Evolutionary conservation across 2,329 filamentous ascomycete genomes (phyloP).

Genomic region (Ceratocystis diversiconidia): DNA sequence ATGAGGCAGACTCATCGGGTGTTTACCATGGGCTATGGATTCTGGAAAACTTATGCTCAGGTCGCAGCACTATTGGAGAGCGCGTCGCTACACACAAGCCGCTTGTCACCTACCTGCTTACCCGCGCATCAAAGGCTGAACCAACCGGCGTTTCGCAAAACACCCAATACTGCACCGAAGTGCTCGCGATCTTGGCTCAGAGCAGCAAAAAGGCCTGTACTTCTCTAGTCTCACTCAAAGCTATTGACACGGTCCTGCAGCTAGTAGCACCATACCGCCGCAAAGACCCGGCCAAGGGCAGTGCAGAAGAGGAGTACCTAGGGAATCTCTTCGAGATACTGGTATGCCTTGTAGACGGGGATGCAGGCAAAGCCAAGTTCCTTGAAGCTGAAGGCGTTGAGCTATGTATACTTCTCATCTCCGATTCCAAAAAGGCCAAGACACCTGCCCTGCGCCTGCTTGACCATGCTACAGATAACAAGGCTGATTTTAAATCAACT

Average conservation of each 20-base stretch:
- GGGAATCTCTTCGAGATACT: constrained; percentile 85
- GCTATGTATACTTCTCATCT: constrained; percentile 79
- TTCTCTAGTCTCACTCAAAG: constrained; percentile 50
- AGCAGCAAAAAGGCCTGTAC: constrained; percentile 51
- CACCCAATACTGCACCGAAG: constrained; percentile 86
- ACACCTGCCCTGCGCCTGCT: constrained; percentile 63
- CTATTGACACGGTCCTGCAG: constrained; percentile 67
- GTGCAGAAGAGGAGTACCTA: constrained; percentile 86
- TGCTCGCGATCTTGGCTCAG: constrained; percentile 79
- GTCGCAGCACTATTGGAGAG: constrained; percentile 48
- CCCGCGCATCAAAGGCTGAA: constrained; percentile 45
- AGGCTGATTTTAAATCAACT: not conserved
- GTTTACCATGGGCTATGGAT: constrained; percentile 76
- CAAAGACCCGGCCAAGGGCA: constrained; percentile 70
- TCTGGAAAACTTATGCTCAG: constrained; percentile 72
- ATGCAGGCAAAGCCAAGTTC: constrained; percentile 63
- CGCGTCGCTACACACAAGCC: constrained; percentile 54
- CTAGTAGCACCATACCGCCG: constrained; percentile 73
- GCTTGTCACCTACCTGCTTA: constrained; percentile 63
- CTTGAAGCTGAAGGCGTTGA: constrained; percentile 85
- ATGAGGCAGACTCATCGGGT: constrained; percentile 59
- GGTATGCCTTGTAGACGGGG: constrained; percentile 64
- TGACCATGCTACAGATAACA: constrained; percentile 56
- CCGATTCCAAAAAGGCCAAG: constrained; percentile 70
- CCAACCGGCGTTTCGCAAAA: constrained; percentile 57